Percentiles rank a stretch among this genome's conserved stretches.
Conservation (phyloP, 2,329 filamentous ascomycete genomes). For the Beauveria scarabaeidicola region DNA sequence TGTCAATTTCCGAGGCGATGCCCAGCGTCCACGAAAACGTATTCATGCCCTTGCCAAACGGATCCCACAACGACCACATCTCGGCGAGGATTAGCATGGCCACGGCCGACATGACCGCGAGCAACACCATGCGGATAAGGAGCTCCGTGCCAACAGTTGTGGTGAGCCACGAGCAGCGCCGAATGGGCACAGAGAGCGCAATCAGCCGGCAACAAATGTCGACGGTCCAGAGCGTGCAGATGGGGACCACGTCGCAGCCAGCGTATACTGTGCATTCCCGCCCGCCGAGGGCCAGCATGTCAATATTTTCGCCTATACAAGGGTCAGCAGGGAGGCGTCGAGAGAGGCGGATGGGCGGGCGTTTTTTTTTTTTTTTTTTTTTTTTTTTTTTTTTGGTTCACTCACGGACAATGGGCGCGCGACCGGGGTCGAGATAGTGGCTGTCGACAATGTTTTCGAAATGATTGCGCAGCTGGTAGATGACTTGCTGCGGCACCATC, state of each 20-base stretch:
- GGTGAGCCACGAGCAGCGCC: conserved; percentile 16
- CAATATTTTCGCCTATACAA: conserved; percentile 18
- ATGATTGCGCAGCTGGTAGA: conserved; percentile 20
- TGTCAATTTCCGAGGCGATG: conserved; percentile 21
- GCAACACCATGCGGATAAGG: not conserved
- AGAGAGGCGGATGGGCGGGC: too few species aligned
- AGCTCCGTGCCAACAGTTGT: not conserved
- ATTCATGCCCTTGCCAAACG: conserved; percentile 17
- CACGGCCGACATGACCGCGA: conserved; percentile 11
- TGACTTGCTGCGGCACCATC: conserved; percentile 17
- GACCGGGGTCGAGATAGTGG: conserved; percentile 13
- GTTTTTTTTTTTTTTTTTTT: too few species aligned
- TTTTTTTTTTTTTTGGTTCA: not conserved
- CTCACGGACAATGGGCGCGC: conserved; percentile 19
- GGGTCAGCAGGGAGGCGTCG: too few species aligned
- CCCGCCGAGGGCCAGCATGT: conserved; percentile 16
- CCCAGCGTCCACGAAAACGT: conserved; percentile 19
- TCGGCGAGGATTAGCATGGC: conserved; percentile 17
- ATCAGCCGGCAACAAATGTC: conserved; percentile 12
- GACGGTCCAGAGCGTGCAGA: conserved; percentile 14
- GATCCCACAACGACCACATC: conserved; percentile 21
- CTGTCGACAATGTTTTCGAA: conserved; percentile 20
- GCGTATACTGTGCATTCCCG: conserved; percentile 16
- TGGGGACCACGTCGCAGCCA: conserved; percentile 15
- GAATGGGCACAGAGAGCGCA: conserved; percentile 13